phyloP scores from a whole-genome alignment of 257 asterid genomes.

The Jaltomata sinuosa region DNA sequence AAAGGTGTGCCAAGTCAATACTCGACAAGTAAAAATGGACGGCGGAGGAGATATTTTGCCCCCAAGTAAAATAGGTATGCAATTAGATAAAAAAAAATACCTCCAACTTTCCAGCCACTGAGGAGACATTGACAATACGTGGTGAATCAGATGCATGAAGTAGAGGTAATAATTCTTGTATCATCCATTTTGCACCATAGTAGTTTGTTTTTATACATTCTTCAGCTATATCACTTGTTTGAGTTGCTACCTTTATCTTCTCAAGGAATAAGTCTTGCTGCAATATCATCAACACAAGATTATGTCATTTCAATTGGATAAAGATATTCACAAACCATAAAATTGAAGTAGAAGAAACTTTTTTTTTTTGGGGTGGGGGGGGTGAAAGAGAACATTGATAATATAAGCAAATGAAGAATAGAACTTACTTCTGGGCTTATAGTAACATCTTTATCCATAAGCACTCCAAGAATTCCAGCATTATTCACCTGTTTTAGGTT shows the following conservation, averaged over 20 bases:
- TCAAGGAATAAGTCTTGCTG: neutral
- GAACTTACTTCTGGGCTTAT: constrained; percentile 6
- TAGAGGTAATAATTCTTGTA: constrained; percentile 35
- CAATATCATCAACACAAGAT: neutral
- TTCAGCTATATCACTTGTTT: constrained; percentile 31
- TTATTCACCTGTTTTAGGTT: constrained; percentile 27
- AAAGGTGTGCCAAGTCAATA: too few relatives aligned
- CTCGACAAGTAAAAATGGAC: too few relatives aligned
- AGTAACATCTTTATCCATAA: neutral
- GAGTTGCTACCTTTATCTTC: constrained; percentile 8
- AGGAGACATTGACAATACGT: constrained; percentile 54
- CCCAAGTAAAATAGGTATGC: neutral
- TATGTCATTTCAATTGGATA: neutral
- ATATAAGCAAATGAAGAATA: too few relatives aligned
- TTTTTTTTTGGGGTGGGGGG: neutral
- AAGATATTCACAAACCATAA: neutral
- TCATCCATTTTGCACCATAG: constrained; percentile 34
- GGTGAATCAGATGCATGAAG: constrained; percentile 53
- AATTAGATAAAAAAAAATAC: constrained; percentile 11
- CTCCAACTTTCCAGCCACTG: constrained; percentile 30
- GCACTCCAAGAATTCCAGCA: constrained; percentile 30
- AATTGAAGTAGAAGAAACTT: too few relatives aligned
- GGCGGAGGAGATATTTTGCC: too few relatives aligned
- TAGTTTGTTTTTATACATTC: constrained; percentile 44
- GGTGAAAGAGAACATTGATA: neutral